Percentiles rank a stretch among this genome's conserved stretches.
Evolutionary conservation across 441 rosid species (phyloP).

Genomic region (Corymbia citriodora): DNA sequence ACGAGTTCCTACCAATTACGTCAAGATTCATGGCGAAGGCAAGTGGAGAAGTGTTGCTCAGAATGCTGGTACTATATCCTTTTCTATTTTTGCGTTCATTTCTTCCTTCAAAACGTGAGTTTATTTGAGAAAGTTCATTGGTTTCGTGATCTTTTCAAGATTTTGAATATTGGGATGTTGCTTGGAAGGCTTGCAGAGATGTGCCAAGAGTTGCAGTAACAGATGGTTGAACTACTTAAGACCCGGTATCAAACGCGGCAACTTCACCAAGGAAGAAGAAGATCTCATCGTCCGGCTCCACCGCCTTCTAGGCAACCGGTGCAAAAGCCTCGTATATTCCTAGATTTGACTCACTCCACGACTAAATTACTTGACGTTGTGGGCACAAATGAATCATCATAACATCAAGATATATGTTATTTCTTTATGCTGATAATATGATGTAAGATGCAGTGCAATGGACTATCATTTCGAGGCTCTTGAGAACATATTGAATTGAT

Average conservation of each 20-base stretch:
- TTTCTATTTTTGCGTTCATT: background rate
- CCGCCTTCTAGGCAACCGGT: background rate
- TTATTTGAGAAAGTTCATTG: background rate
- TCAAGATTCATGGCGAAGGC: background rate
- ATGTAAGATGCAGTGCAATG: background rate
- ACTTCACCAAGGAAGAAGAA: background rate
- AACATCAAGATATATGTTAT: background rate
- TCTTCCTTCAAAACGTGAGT: background rate
- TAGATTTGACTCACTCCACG: background rate
- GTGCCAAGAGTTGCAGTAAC: background rate
- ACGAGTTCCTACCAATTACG: background rate
- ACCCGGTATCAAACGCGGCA: background rate
- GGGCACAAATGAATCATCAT: background rate
- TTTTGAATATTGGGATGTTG: background rate
- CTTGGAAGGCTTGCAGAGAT: background rate
- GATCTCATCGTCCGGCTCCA: background rate
- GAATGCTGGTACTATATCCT: background rate
- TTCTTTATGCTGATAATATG: background rate
- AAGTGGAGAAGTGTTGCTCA: background rate
- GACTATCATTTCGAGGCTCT: background rate
- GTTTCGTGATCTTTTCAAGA: background rate
- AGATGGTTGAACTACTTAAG: background rate
- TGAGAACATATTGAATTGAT: background rate
- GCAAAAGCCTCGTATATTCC: background rate
- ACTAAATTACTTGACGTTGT: background rate